Base-by-base conservation (phyloP, 176 grass and related monocot species). In the Musa schizocarpa region DNA sequence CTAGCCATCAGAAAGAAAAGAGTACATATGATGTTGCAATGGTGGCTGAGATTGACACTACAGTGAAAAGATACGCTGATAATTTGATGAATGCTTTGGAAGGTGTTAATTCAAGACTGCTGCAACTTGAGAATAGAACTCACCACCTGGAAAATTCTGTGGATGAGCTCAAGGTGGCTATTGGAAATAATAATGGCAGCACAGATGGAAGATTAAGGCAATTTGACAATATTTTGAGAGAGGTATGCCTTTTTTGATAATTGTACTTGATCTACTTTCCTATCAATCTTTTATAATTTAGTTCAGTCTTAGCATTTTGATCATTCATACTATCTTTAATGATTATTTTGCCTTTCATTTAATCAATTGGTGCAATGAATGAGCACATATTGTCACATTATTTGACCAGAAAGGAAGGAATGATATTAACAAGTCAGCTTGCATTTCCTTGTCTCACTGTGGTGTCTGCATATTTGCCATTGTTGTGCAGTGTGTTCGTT, bases 181-280 rank as follows among this genome's bases (percentile, higher is more conserved):
- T 94, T 50, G 86, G 86, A 24, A 91, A 94, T 54, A 74, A 81
- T 75, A 99, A 77, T 72, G 90, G 90, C 10, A 78, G 71, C 82
- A 88, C 80, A 13, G 95, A 99, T 78, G 95, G 95, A 76, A 94
- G 91, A 82, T 79, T 99, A 49, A 85, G 88, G 56, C 90, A 99
- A 76, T 82, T 99, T 73, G 95, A 92, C 69, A 87, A 92, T 82
- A 85, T 92, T 72, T 65, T 99, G 75, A 81, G 52, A 24, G 95
- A 94, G 90, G 95, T 93, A 8, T 16, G 53, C 24, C 16, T 75
- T 75, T 27, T 48, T 52, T 53, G n/a, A 77, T 55, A 16, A 17
- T 56, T 57, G 20, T 53, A 23, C 24, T 74, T 74, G 8, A 17
- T 54, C 14, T 24, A 74, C 27, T 27, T 74, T 23, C 52, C 55